Evolutionary conservation across 2,329 filamentous ascomycete species (phyloP).

Genomic region (Fusarium euwallaceae): DNA sequence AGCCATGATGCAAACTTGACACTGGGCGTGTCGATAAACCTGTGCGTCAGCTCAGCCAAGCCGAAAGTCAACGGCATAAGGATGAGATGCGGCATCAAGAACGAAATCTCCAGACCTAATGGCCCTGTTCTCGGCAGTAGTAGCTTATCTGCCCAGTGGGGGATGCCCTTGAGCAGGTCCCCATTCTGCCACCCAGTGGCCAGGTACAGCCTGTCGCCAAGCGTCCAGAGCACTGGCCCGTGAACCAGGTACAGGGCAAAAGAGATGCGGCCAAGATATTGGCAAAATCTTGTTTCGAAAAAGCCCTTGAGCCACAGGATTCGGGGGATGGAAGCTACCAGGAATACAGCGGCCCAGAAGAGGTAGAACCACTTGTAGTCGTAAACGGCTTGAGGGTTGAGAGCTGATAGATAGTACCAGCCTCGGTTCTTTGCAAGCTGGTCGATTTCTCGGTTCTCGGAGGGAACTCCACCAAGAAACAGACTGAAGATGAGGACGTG

Average conservation of each 20-base stretch:
- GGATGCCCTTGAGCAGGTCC: conserved; percentile 63
- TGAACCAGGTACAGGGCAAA: conserved; percentile 75
- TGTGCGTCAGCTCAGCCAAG: conserved; percentile 69
- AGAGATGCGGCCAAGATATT: conserved; percentile 73
- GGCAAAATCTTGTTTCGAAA: conserved; percentile 70
- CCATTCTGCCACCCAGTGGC: conserved; percentile 68
- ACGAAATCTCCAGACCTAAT: conserved; percentile 71
- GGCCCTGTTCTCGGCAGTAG: conserved; percentile 68
- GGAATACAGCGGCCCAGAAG: conserved; percentile 69
- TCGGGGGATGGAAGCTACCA: conserved; percentile 69
- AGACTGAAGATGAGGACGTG: conserved; percentile 65
- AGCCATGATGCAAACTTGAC: conserved; percentile 70
- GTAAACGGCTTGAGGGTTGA: conserved; percentile 75
- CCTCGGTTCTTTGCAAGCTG: conserved; percentile 67
- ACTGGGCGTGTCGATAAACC: conserved; percentile 69
- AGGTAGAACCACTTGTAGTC: conserved; percentile 78
- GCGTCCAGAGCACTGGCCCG: conserved; percentile 69
- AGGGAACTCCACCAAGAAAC: conserved; percentile 73
- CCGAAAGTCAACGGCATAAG: conserved; percentile 71
- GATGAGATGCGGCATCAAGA: conserved; percentile 71
- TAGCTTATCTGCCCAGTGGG: conserved; percentile 69
- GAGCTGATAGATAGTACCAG: conserved; percentile 70
- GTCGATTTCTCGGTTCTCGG: conserved; percentile 60
- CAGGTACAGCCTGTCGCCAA: conserved; percentile 74
- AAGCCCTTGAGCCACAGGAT: conserved; percentile 69